Evolutionary conservation across 1,139 yeast genomes (phyloP).

Genomic region (Geotrichum citri-aurantii): DNA sequence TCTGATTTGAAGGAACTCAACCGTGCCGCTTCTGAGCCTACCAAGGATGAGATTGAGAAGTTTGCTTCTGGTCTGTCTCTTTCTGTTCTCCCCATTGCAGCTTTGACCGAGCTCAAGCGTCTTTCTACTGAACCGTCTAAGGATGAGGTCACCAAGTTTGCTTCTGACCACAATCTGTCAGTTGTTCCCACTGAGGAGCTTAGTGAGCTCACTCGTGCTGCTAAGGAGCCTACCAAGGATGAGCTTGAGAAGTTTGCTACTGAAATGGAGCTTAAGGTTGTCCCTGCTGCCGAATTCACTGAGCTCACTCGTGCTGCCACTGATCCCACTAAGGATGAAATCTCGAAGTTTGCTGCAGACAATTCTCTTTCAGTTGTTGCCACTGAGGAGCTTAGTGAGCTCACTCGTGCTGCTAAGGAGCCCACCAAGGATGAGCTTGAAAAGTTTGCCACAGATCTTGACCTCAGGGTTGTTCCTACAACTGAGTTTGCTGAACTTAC

Average conservation of each 20-base stretch:
- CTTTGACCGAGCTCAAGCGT: conserved; percentile 15
- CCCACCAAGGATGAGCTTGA: conserved; percentile 5
- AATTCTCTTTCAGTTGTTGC: conserved; percentile 33
- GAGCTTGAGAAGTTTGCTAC: conserved; percentile 11
- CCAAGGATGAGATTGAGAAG: conserved; percentile 20
- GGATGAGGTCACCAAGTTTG: conserved; percentile 25
- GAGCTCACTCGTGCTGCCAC: conserved; percentile 5
- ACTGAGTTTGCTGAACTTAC: conserved; percentile 13
- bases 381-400: conserved; percentile 16
- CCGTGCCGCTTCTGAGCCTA: conserved; percentile 8
- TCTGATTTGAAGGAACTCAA: conserved; percentile 12
- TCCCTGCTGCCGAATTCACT: conserved; percentile 15
- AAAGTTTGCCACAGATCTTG: conserved; percentile 23
- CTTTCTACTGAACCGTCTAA: conserved; percentile 19
- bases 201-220: conserved; percentile 7
- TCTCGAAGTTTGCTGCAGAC: neutral
- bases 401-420: conserved; percentile 13
- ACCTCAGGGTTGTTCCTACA: conserved; percentile 26
- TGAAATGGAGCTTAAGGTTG: conserved; percentile 5
- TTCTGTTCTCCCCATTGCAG: conserved; percentile 31
- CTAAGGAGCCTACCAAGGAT: conserved; percentile 11
- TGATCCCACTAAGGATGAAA: conserved; percentile 5
- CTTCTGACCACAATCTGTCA: conserved; percentile 30
- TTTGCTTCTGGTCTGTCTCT: conserved; percentile 38
- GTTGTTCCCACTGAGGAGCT: conserved; percentile 27